These are phyloP conservation scores for Monosporascus sp. DNA, from an alignment of 2,329 filamentous ascomycete genomes.

Conservation along the genomic window DNA sequence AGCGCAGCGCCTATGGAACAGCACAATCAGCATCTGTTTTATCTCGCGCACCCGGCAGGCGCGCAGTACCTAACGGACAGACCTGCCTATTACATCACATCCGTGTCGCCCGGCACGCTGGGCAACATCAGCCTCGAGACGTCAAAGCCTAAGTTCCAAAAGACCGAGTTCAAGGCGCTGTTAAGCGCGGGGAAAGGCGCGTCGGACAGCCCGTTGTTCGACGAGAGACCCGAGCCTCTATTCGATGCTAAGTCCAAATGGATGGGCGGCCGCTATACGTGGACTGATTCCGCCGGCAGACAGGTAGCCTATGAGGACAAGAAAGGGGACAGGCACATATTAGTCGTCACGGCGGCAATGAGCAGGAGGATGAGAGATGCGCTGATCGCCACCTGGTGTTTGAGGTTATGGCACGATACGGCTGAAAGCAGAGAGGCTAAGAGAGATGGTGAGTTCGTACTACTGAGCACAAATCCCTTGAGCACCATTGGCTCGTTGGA, in stretches of 20 bases:
- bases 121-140: conserved; percentile 8
- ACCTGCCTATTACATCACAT: conserved; percentile 9
- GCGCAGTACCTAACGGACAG: conserved; percentile 1
- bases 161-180: conserved; percentile 2
- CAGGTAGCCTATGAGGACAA: conserved; percentile 5
- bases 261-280: conserved; percentile 4
- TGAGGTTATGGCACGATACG: conserved; percentile 11
- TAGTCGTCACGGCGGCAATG: conserved; percentile 3
- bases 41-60: conserved; percentile 5
- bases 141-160: conserved; percentile 4
- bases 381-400: conserved; percentile 7
- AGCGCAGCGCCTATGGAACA: neutral
- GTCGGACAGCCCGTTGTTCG: conserved; percentile 1
- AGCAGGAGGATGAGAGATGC: conserved; percentile 4
- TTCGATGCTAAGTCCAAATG: conserved; percentile 6
- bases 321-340: neutral
- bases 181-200: conserved; percentile 1
- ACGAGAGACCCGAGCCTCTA: neutral
- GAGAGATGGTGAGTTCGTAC: conserved; percentile 3
- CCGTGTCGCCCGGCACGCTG: conserved; percentile 1
- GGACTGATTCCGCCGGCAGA: conserved; percentile 1
- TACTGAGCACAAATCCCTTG: neutral
- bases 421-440: conserved; percentile 8
- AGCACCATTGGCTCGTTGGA: neutral
- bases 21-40: conserved; percentile 3